phyloP scores from a whole-genome alignment of 2,329 filamentous ascomycete species.

The Aureobasidium mangrovei region DNA sequence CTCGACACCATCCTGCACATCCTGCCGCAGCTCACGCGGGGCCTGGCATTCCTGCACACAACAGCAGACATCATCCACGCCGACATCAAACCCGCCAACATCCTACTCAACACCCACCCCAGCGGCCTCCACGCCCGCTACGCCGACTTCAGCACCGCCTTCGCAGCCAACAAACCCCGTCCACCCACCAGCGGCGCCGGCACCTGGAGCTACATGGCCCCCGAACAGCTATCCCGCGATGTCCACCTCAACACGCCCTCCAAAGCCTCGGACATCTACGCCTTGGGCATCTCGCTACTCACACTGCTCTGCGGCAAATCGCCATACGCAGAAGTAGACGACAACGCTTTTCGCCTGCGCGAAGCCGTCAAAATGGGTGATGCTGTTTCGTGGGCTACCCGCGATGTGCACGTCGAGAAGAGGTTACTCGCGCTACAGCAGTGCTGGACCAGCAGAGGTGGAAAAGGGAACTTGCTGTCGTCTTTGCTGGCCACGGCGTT shows the following conservation, averaged over 20 bases:
- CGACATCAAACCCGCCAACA: slow-evolving; percentile 42
- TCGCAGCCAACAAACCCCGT: slow-evolving; percentile 28
- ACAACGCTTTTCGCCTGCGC: slow-evolving; percentile 34
- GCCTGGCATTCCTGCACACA: slow-evolving; percentile 35
- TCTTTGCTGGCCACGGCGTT: slow-evolving; percentile 33
- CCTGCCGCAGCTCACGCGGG: slow-evolving; percentile 31
- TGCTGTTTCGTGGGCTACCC: slow-evolving; percentile 33
- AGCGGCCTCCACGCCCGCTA: slow-evolving; percentile 24
- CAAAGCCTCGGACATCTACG: slow-evolving; percentile 35
- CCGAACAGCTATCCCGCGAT: slow-evolving; percentile 25
- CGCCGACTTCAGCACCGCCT: slow-evolving; percentile 38
- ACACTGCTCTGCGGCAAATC: slow-evolving; percentile 33
- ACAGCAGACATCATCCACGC: slow-evolving; percentile 32
- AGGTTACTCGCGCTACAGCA: slow-evolving; percentile 26
- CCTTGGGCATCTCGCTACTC: slow-evolving; percentile 37
- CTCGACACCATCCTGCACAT: slow-evolving; percentile 31
- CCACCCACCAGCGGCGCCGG: slow-evolving; percentile 21
- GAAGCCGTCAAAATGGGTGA: slow-evolving; percentile 37
- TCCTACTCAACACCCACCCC: slow-evolving; percentile 30
- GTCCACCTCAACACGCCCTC: slow-evolving; percentile 25
- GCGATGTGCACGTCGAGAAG: slow-evolving; percentile 27
- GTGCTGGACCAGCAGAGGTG: slow-evolving; percentile 18
- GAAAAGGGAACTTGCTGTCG: slow-evolving; percentile 22
- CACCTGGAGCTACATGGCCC: slow-evolving; percentile 39
- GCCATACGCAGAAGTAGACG: slow-evolving; percentile 32